Conservation (phyloP, 2,329 filamentous ascomycete genomes). For the Thermothelomyces thermophilus region DNA sequence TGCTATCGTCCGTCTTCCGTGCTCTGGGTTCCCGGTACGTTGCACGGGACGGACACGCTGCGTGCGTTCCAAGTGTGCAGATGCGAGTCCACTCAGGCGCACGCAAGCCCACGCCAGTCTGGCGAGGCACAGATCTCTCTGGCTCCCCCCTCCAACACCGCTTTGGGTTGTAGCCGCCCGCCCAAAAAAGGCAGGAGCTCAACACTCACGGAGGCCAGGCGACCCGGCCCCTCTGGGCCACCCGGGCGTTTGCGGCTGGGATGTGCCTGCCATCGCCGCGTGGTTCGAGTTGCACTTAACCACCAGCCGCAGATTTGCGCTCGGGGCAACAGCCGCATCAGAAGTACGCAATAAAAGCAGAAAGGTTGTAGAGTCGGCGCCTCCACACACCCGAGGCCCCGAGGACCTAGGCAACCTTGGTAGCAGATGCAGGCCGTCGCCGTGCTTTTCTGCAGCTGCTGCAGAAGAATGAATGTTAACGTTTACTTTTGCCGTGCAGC, state of each 20-base stretch:
- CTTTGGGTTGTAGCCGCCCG: constrained; percentile 5
- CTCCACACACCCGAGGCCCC: neutral
- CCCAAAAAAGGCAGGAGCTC: constrained; percentile 19
- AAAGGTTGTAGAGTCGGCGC: neutral
- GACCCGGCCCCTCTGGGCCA: neutral
- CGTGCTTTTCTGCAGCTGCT: neutral
- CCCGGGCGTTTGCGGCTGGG: neutral
- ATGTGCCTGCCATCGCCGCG: neutral
- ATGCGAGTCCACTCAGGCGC: neutral
- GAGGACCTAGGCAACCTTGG: neutral
- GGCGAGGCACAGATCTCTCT: neutral
- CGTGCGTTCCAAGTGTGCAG: neutral
- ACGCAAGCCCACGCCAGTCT: neutral
- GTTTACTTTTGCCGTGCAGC: neutral
- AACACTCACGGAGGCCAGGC: neutral
- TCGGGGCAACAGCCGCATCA: no score
- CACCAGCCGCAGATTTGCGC: no score
- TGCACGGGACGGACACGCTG: neutral
- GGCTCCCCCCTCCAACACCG: neutral
- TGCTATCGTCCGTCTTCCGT: constrained; percentile 10
- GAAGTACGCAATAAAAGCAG: no score
- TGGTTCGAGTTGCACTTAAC: neutral
- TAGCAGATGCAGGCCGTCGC: no score
- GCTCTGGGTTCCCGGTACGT: constrained; percentile 6
- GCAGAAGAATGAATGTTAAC: neutral